Evolutionary conservation across 257 asterid species (phyloP).

Genomic region (Solanum commersonii): DNA sequence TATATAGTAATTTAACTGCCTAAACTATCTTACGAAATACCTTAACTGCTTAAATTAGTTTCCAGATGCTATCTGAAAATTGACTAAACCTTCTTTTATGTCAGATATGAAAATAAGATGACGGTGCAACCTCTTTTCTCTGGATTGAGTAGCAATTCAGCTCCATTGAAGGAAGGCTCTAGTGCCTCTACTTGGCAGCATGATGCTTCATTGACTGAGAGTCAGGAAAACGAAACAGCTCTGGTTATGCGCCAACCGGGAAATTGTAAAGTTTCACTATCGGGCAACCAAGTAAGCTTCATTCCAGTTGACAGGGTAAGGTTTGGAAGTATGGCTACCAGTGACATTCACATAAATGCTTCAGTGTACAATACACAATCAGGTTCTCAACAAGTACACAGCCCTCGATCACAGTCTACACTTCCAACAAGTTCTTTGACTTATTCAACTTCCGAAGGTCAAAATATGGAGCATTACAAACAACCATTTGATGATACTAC

Average conservation of each 20-base stretch:
- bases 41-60: neutral
- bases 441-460: conserved; percentile 18
- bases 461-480: conserved; percentile 19
- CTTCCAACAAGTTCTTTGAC: conserved; percentile 19
- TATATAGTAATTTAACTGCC: neutral
- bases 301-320: conserved; percentile 42
- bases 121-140: neutral
- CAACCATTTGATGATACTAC: conserved; percentile 23
- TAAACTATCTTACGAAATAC: neutral
- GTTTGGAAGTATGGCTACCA: conserved; percentile 22
- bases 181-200: conserved; percentile 3
- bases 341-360: conserved; percentile 27
- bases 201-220: conserved; percentile 31
- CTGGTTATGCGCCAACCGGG: conserved; percentile 18
- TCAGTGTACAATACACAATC: conserved; percentile 5
- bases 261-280: conserved; percentile 26
- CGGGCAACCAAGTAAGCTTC: conserved; percentile 21
- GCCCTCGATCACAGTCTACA: conserved; percentile 38
- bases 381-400: conserved; percentile 6
- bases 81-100: neutral
- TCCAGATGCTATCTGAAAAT: neutral
- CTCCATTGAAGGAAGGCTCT: neutral
- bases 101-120: neutral
- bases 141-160: neutral
- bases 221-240: conserved; percentile 28